Evolutionary conservation across 2,329 filamentous ascomycete genomes (phyloP).

Genomic region (Zalaria sp.): DNA sequence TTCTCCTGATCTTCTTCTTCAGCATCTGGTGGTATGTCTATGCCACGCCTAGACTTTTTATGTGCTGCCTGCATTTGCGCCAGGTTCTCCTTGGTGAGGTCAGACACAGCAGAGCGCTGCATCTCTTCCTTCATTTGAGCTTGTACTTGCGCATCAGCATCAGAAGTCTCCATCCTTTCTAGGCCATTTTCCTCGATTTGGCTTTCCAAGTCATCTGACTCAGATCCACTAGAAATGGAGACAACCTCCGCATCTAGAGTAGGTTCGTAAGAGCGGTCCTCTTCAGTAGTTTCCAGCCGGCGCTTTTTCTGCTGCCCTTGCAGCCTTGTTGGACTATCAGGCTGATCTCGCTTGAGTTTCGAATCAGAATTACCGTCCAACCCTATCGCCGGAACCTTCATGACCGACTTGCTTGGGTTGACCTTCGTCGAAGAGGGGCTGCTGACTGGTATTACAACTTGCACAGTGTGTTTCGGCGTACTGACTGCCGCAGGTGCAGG

Average conservation of each 20-base stretch:
- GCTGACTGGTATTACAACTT: too few species aligned
- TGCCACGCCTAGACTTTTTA: conserved; percentile 8
- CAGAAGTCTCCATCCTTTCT: background rate
- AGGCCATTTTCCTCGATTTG: conserved; percentile 1
- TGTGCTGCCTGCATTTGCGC: conserved; percentile 16
- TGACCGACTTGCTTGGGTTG: too few species aligned
- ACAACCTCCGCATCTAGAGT: background rate
- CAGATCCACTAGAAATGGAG: background rate
- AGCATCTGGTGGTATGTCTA: conserved; percentile 16
- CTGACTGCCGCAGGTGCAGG: too few species aligned
- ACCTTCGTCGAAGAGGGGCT: too few species aligned
- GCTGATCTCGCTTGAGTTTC: background rate
- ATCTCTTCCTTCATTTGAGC: conserved; percentile 4
- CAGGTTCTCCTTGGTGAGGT: conserved; percentile 19
- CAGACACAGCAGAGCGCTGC: background rate
- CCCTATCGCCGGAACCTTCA: too few species aligned
- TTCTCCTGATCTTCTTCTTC: conserved; percentile 13
- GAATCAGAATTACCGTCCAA: background rate
- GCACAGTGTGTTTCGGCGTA: too few species aligned
- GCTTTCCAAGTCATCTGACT: background rate
- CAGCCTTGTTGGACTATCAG: background rate
- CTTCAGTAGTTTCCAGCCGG: background rate
- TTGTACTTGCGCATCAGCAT: conserved; percentile 1
- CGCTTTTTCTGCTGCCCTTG: background rate
- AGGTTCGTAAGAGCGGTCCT: background rate